phyloP scores from a whole-genome alignment of 805 yeast genomes.

The Metschnikowia cerradonensis region DNA sequence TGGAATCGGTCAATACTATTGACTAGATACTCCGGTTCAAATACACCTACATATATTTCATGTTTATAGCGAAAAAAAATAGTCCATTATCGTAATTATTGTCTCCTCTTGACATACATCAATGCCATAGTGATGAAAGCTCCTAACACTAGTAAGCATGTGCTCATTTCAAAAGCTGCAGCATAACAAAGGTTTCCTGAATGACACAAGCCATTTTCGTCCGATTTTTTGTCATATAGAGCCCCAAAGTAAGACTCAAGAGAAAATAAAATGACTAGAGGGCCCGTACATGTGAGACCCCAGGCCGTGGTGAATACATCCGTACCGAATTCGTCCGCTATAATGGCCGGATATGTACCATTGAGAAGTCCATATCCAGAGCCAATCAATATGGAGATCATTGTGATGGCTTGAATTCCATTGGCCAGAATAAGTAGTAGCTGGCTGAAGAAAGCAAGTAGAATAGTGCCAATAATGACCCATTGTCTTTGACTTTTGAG shows the following conservation, averaged over 20 bases:
- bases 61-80: constrained; percentile 18
- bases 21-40: constrained; percentile 23
- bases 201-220: constrained; percentile 37
- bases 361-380: constrained; percentile 65
- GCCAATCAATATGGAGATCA: constrained; percentile 57
- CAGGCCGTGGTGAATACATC: constrained; percentile 67
- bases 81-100: background rate
- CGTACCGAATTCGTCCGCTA: constrained; percentile 71
- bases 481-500: constrained; percentile 58
- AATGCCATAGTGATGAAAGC: constrained; percentile 21
- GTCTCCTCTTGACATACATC: constrained; percentile 25
- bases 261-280: constrained; percentile 49
- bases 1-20: constrained; percentile 40
- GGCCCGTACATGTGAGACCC: constrained; percentile 74
- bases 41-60: constrained; percentile 25
- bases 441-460: constrained; percentile 36
- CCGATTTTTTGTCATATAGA: constrained; percentile 45
- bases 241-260: constrained; percentile 55
- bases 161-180: constrained; percentile 33
- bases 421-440: constrained; percentile 28
- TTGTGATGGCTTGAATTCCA: constrained; percentile 17
- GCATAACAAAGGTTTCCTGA: constrained; percentile 36
- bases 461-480: constrained; percentile 49
- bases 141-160: constrained; percentile 25
- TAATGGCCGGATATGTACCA: constrained; percentile 72